Evolutionary conservation across 352 stramenopile species (phyloP).

Genomic region (Phytophthora palmivora): DNA sequence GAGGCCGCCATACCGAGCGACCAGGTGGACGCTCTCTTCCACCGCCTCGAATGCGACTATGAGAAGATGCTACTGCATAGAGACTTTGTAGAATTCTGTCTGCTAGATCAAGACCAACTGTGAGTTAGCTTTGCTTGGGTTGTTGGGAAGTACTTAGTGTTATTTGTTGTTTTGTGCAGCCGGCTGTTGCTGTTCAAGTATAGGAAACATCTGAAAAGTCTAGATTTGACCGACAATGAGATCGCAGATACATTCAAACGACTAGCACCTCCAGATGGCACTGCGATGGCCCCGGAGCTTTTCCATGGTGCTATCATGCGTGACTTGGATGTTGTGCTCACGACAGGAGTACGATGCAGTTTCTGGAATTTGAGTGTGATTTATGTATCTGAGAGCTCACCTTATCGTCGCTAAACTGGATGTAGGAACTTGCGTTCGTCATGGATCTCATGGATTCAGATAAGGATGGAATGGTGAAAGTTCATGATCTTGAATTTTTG

Average conservation of each 20-base stretch:
- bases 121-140: slow-evolving; percentile 31
- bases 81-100: slow-evolving; percentile 86
- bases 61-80: slow-evolving; percentile 61
- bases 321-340: slow-evolving; percentile 83
- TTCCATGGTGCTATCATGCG: slow-evolving; percentile 69
- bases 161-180: slow-evolving; percentile 29
- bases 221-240: slow-evolving; percentile 79
- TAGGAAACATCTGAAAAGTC: slow-evolving; percentile 59
- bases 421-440: slow-evolving; percentile 68
- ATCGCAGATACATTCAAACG: slow-evolving; percentile 79
- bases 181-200: slow-evolving; percentile 84
- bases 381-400: not conserved
- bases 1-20: slow-evolving; percentile 73
- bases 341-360: slow-evolving; percentile 57
- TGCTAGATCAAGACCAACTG: slow-evolving; percentile 83
- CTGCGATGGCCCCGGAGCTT: slow-evolving; percentile 58
- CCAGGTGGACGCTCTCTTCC: slow-evolving; percentile 78
- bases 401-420: not conserved
- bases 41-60: slow-evolving; percentile 69
- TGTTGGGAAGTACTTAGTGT: not conserved
- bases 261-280: slow-evolving; percentile 44
- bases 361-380: not conserved
- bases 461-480: slow-evolving; percentile 67
- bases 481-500: slow-evolving; percentile 76
- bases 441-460: slow-evolving; percentile 77